Evolutionary conservation across 345 rosid species (phyloP).

Genomic region (Eucalyptus coolabah): DNA sequence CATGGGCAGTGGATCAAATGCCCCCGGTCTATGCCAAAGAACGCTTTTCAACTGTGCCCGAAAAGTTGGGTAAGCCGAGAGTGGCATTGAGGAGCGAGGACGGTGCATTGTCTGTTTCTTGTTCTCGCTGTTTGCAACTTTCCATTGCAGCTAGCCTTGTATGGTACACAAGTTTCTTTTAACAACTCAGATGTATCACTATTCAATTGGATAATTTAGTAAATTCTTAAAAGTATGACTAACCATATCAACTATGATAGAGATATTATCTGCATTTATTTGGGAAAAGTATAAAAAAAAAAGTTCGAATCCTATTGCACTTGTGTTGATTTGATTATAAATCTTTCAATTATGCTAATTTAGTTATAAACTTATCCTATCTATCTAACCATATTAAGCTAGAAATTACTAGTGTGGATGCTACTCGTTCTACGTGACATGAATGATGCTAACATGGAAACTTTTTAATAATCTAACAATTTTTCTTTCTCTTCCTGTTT

Average conservation of each 20-base stretch:
- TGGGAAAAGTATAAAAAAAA: no score
- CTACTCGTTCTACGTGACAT: rapidly evolving
- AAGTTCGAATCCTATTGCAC: not conserved
- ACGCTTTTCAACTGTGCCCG: not conserved
- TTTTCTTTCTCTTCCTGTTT: not conserved
- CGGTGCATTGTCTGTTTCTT: not conserved
- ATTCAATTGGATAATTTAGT: not conserved
- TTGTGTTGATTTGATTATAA: rapidly evolving
- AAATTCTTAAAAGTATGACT: not conserved
- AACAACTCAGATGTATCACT: not conserved
- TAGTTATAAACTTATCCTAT: rapidly evolving
- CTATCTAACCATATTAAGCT: no score
- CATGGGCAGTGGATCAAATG: not conserved
- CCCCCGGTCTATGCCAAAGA: not conserved
- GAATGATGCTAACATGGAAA: rapidly evolving
- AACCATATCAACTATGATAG: not conserved
- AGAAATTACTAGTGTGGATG: not conserved
- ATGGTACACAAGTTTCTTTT: not conserved
- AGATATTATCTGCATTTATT: not conserved
- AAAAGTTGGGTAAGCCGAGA: not conserved
- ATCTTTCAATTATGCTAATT: rapidly evolving
- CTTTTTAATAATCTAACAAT: rapidly evolving
- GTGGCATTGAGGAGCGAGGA: not conserved
- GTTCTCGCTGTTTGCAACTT: not conserved
- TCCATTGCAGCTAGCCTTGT: not conserved